These are phyloP conservation scores for Dioscorea zingiberensis DNA, from an alignment of 106 monocot genomes.

Conservation along the genomic window DNA sequence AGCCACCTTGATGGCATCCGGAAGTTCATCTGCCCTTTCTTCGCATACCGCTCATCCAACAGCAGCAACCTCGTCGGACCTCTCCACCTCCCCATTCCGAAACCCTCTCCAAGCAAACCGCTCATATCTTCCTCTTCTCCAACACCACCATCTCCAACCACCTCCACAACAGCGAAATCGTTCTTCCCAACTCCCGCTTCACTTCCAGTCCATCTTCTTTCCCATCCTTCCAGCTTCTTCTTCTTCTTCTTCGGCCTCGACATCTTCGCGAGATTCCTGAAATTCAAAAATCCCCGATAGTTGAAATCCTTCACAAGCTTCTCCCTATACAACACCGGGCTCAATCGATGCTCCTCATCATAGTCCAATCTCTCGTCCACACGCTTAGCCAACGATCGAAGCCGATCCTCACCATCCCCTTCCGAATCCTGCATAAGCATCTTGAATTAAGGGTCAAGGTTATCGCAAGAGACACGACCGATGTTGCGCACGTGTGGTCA, in stretches of 20 bases:
- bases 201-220: constrained; percentile 8
- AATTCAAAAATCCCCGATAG: constrained; percentile 63
- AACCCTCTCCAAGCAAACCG: constrained; percentile 60
- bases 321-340: constrained; percentile 67
- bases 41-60: constrained; percentile 62
- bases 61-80: constrained; percentile 83
- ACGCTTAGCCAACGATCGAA: constrained; percentile 17
- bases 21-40: constrained; percentile 48
- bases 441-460: constrained; percentile 42
- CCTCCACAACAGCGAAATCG: constrained; percentile 28
- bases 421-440: neutral
- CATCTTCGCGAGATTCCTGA: constrained; percentile 78
- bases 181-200: constrained; percentile 27
- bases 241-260: constrained; percentile 73
- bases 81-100: constrained; percentile 44
- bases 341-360: neutral
- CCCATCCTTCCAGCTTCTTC: constrained; percentile 13
- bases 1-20: constrained; percentile 77
- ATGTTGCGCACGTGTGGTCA: constrained; percentile 91
- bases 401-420: constrained; percentile 18
- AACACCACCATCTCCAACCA: constrained; percentile 16
- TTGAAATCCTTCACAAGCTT: constrained; percentile 32
- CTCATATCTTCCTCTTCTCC: constrained; percentile 46
- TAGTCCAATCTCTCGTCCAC: neutral
- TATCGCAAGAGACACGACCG: constrained; percentile 65